Percentiles rank a stretch among this genome's conserved stretches.
phyloP scores from a whole-genome alignment of 768 basidiomycete species.

The Dentipellis sp. region DNA sequence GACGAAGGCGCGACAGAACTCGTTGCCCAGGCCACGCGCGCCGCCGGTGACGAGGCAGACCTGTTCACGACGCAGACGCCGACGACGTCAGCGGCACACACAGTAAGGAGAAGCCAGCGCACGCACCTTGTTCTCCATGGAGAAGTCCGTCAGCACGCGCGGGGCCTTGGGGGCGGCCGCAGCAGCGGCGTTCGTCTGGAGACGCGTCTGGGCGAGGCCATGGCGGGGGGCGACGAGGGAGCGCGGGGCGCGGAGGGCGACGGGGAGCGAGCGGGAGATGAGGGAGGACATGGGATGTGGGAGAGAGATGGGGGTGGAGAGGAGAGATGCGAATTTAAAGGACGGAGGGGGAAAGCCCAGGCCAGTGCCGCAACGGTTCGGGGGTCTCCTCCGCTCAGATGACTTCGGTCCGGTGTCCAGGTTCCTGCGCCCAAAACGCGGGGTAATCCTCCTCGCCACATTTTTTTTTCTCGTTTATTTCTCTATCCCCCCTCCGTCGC shows the following conservation, averaged over 20 bases:
- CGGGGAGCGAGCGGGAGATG: not conserved
- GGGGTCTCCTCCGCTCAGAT: not conserved
- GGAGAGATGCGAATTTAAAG: not conserved
- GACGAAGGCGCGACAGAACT: constrained; percentile 86
- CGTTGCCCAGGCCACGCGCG: constrained; percentile 82
- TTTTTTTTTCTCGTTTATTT: not conserved
- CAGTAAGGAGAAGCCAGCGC: not conserved
- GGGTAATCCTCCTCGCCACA: not conserved
- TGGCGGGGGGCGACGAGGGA: not conserved
- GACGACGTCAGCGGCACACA: not conserved
- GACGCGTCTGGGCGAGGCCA: not conserved
- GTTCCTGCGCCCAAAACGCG: not conserved
- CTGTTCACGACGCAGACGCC: constrained; percentile 25
- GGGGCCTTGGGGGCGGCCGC: constrained; percentile 16
- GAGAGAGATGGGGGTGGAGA: not conserved
- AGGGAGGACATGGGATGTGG: not conserved
- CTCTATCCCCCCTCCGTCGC: not conserved
- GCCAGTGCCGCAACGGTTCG: not conserved
- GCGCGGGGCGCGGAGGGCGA: not conserved
- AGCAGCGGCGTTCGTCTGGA: constrained; percentile 14
- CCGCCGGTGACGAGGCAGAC: constrained; percentile 92
- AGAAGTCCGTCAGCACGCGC: constrained; percentile 64
- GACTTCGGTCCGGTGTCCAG: not conserved
- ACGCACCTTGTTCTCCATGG: constrained; percentile 66
- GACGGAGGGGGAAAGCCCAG: not conserved